A percentile compares a stretch with the other conserved stretches of the same genome.
Evolutionary conservation across 768 basidiomycete species (phyloP).

Genomic region (Amanita jacksonii): DNA sequence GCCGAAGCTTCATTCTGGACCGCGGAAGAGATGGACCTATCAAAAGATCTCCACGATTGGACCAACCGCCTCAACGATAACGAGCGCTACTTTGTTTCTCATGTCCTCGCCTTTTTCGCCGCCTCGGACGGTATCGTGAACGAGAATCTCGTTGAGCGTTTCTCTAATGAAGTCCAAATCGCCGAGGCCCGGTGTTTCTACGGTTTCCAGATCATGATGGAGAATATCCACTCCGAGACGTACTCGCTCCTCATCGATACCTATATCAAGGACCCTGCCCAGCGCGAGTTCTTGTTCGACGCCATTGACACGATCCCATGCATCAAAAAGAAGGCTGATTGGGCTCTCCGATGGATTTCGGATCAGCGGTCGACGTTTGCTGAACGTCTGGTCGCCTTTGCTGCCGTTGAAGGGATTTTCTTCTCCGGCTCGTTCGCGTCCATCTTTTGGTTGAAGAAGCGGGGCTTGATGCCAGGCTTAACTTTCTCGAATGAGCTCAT

Average conservation of each 20-base stretch:
- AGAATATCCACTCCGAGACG: conserved; percentile 96
- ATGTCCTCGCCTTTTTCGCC: conserved; percentile 95
- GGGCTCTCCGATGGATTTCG: conserved; percentile 90
- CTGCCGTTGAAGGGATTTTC: conserved; percentile 96
- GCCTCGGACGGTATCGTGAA: conserved; percentile 97
- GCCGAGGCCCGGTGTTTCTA: conserved; percentile 97
- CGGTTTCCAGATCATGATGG: conserved; percentile 99
- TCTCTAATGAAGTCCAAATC: conserved; percentile 87
- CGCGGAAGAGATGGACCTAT: conserved; percentile 89
- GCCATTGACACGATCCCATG: conserved; percentile 93
- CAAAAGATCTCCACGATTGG: conserved; percentile 87
- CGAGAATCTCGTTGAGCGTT: conserved; percentile 92
- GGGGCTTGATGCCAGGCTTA: conserved; percentile 93
- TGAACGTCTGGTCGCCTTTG: conserved; percentile 89
- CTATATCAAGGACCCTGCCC: conserved; percentile 77
- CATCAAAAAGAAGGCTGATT: conserved; percentile 87
- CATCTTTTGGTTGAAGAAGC: conserved; percentile 98
- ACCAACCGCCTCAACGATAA: conserved; percentile 72
- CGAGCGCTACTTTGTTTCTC: conserved; percentile 89
- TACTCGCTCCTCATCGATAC: conserved; percentile 97
- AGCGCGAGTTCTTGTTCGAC: conserved; percentile 80
- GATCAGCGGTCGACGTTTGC: conserved; percentile 76
- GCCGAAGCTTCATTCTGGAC: conserved; percentile 96
- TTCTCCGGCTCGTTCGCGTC: conserved; percentile 93
- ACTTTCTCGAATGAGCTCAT: conserved; percentile 98